Evolutionary conservation across 164 flowering plant species (phyloP).

Genomic region (Umbellularia californica): DNA sequence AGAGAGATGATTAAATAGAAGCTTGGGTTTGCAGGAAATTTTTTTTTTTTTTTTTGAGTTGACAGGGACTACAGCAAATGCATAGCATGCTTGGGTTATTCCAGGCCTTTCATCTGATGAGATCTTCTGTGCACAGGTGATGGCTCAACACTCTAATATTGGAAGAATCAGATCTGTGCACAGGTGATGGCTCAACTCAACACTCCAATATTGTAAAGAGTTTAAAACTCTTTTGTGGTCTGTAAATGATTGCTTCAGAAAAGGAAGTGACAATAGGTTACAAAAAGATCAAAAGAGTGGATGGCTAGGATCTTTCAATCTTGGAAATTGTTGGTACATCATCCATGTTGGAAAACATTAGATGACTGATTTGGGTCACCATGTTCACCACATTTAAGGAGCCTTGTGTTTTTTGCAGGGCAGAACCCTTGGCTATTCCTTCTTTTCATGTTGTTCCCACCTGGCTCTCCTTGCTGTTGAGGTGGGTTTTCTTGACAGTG

Average conservation of each 20-base stretch:
- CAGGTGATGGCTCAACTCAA: background rate
- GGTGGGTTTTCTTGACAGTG: conserved; percentile 28
- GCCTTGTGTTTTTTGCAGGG: background rate
- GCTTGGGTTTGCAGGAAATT: background rate
- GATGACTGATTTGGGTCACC: background rate
- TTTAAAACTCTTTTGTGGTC: background rate
- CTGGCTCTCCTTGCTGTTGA: conserved; percentile 5
- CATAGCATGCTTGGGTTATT: background rate
- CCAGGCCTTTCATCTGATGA: background rate
- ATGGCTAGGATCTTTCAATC: background rate
- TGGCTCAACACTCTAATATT: background rate
- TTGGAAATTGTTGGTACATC: background rate
- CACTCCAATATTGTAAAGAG: background rate
- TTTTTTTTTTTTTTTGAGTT: background rate
- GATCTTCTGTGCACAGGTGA: background rate
- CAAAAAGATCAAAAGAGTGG: background rate
- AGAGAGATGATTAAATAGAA: background rate
- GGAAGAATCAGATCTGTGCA: background rate
- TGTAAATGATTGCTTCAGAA: background rate
- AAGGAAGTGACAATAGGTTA: background rate
- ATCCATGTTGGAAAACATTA: background rate
- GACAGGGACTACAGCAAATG: background rate
- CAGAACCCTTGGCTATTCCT: conserved; percentile 19
- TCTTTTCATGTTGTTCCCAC: background rate
- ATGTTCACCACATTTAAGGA: too few species aligned